phyloP scores from a whole-genome alignment of 768 basidiomycete genomes.

The Mycena vitilis region DNA sequence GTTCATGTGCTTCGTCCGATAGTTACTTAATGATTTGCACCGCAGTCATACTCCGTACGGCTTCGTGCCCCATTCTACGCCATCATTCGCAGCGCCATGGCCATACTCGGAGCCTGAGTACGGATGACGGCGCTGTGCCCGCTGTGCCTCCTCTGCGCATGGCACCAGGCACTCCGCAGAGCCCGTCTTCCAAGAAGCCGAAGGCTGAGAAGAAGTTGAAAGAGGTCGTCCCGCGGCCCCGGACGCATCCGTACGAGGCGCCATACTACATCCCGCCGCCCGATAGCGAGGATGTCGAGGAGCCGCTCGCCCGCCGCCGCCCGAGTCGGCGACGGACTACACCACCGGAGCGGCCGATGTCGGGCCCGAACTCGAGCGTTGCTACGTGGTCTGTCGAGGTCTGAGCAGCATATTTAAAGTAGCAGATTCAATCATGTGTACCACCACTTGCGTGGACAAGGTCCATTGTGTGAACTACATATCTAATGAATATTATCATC shows the following conservation, averaged over 20 bases:
- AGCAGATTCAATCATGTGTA: too few relatives aligned
- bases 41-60: constrained; percentile 26
- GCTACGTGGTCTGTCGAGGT: too few relatives aligned
- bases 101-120: background rate
- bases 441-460: too few relatives aligned
- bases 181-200: constrained; percentile 2
- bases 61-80: constrained; percentile 29
- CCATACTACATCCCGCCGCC: constrained; percentile 35
- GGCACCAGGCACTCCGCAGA: background rate
- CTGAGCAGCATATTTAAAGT: too few relatives aligned
- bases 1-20: background rate
- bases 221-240: constrained; percentile 17
- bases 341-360: constrained; percentile 9
- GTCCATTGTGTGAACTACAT: too few relatives aligned
- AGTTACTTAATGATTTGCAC: background rate
- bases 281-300: constrained; percentile 27
- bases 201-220: constrained; percentile 7
- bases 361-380: background rate
- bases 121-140: too few relatives aligned
- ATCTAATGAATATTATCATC: too few relatives aligned
- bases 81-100: constrained; percentile 9
- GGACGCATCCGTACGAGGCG: constrained; percentile 36
- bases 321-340: constrained; percentile 29
- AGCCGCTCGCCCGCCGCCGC: constrained; percentile 16
- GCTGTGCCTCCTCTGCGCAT: too few relatives aligned